Conservation (phyloP, 1,284 basidiomycete species). For the Cystobasidium pallidum region DNA sequence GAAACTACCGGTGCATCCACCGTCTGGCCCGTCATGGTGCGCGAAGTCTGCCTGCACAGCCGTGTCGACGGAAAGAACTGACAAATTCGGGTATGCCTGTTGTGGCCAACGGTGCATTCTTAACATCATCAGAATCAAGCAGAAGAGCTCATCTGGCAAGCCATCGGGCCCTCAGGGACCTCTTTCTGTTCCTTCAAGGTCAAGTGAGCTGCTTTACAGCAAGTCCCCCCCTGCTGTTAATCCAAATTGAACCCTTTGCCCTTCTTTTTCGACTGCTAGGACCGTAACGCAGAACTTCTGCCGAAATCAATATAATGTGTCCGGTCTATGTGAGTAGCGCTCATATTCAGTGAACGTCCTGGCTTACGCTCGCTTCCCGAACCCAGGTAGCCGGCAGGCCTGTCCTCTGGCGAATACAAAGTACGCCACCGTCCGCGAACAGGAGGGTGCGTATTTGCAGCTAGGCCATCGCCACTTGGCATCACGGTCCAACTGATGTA, state of each 20-base stretch:
- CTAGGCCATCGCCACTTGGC: not conserved
- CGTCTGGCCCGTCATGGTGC: not conserved
- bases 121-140: conserved; percentile 29
- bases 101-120: not conserved
- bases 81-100: not conserved
- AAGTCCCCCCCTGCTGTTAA: conserved; percentile 8
- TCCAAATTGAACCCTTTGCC: conserved; percentile 24
- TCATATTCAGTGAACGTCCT: not conserved
- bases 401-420: conserved; percentile 96
- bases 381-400: conserved; percentile 67
- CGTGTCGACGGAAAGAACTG: not conserved
- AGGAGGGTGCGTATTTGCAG: conserved; percentile 67
- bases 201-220: conserved; percentile 66
- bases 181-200: conserved; percentile 94
- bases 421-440: conserved; percentile 95
- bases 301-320: conserved; percentile 97
- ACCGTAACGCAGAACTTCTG: conserved; percentile 96
- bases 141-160: conserved; percentile 43
- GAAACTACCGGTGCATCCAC: not conserved
- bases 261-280: conserved; percentile 59
- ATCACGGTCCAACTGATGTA: not conserved
- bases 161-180: conserved; percentile 31
- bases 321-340: conserved; percentile 81
- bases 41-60: not conserved
- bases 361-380: not conserved